Conservation (phyloP, 768 basidiomycete species). For the Boletus subcaerulescens region DNA sequence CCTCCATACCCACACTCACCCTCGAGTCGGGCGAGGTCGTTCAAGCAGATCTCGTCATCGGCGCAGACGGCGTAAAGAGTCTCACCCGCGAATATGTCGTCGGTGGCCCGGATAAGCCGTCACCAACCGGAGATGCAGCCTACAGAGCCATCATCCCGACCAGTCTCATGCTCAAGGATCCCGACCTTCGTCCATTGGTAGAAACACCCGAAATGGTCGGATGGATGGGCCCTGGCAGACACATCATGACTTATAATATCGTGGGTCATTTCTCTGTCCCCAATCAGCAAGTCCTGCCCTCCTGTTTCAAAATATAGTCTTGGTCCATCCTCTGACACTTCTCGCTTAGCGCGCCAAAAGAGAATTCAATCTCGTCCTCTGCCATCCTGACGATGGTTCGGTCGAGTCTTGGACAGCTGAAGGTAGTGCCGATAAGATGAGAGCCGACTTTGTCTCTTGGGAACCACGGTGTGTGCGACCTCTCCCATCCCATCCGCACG, state of each 20-base stretch:
- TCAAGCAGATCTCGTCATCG: conserved; percentile 43
- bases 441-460: conserved; percentile 44
- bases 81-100: conserved; percentile 46
- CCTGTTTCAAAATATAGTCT: too few species aligned
- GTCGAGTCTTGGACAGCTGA: conserved; percentile 45
- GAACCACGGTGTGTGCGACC: conserved; percentile 41
- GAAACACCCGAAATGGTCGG: conserved; percentile 51
- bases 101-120: conserved; percentile 43
- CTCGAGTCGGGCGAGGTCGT: conserved; percentile 44
- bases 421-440: conserved; percentile 46
- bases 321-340: neutral
- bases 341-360: conserved; percentile 31
- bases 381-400: conserved; percentile 38
- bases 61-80: conserved; percentile 56
- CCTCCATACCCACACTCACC: conserved; percentile 32
- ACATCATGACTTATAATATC: conserved; percentile 45
- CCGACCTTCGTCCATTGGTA: conserved; percentile 48
- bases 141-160: conserved; percentile 56
- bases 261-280: conserved; percentile 26
- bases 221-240: conserved; percentile 57
- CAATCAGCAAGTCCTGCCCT: too few species aligned
- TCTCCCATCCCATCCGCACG: neutral
- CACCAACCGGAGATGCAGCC: conserved; percentile 60
- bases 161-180: conserved; percentile 44
- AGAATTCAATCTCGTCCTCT: conserved; percentile 46